Evolutionary conservation across 2,329 filamentous ascomycete genomes (phyloP), one percentile per base, ranked within the genome.

Genomic region (Helminthosporium solani): DNA sequence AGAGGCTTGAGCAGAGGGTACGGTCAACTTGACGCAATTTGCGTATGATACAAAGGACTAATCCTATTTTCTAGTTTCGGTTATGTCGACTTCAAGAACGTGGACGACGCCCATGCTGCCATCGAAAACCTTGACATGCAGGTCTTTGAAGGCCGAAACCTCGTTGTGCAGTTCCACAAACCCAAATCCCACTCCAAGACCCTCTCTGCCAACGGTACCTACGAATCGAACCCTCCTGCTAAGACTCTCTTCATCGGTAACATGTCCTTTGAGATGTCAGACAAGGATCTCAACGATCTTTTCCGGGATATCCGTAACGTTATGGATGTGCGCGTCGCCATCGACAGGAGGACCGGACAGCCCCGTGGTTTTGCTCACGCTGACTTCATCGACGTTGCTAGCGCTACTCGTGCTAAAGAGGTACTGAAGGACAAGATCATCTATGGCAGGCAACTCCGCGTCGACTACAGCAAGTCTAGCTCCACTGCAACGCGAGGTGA

Each of bases 321-420:
- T 38, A 73, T 79, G 43, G 87, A 91, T 60, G 84, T 95, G 38
- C 84, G 90, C 50, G 85, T 95, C 45, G 87, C 90, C 41, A 86
- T 94, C 58, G 89, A 95, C 71, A 82, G 87, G 59, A 79, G 83
- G 54, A 90, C 87, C 6, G 90, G 90, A 36, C 85, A 87, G 72
- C 87, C 87, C 30, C 80, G 88, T 67, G 90, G 90, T 51, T 95
- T 94, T 66, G 87, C 86, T 16, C 90, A 95, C 66, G 86, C 85
- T 39, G 88, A 95, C 64, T 95, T 95, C 68, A 63, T 79, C 34
- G 82, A 87, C 57, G 66, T 84, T 31, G 78, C 83, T 52, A 82
- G 82, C 51, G 88, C 89, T n/a, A 60, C 72, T 44, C 74, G 73
- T 51, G 90, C 81, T 0, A 74, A 74, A 58, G 78, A 83, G 44